Evolutionary conservation across 768 basidiomycete genomes (phyloP), one percentile per base, ranked within the genome.

Genomic region (Macrolepiota fuliginosa): DNA sequence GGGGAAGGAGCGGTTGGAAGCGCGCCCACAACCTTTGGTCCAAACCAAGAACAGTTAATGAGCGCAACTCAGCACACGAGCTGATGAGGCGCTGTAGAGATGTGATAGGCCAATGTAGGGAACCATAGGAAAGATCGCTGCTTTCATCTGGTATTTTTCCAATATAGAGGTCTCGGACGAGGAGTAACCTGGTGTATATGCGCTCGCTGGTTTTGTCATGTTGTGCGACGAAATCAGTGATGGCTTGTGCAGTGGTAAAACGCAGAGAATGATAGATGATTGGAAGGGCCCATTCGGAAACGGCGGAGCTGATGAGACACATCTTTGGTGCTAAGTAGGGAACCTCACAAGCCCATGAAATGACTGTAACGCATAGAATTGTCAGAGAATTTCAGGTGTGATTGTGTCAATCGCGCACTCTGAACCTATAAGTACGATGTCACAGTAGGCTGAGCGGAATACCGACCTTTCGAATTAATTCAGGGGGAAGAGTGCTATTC

Each of bases 111-210:
- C 75, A 77, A 11, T 64, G 61, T 2, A 62, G 36, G 12, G 72
- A 71, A 2, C 64, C 65, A 59, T 76, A 75, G n/a, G 54, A 45
- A 32, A 76, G 73, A 55, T 76, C 69, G 37, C 72, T 64, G 10
- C 36, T 50, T 1, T 58, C 36, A 5, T 35, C 24, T 0, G 62
- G 59, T 12, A 63, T 62, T 37, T 65, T 59, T 27, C 76, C 76
- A 40, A 78, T 67, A 71, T 74, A 74, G n/a, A 75, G 56, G 50
- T 66, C 69, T n/a, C 64, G 64, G 32, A 77, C 66, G 54, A 69
- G 58, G 39, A 52, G 19, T 9, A 71, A 64, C 12, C 70, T 69
- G 15, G 54, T 60, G 22, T 58, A 60, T 11, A 67, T 35, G n/a
- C 58, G 65, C 24, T 64, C 56, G 24, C 69, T 50, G 17, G 62